Evolutionary conservation across 805 yeast genomes (phyloP), one percentile per base, ranked within the genome.

Genomic region (Pichia californica): DNA sequence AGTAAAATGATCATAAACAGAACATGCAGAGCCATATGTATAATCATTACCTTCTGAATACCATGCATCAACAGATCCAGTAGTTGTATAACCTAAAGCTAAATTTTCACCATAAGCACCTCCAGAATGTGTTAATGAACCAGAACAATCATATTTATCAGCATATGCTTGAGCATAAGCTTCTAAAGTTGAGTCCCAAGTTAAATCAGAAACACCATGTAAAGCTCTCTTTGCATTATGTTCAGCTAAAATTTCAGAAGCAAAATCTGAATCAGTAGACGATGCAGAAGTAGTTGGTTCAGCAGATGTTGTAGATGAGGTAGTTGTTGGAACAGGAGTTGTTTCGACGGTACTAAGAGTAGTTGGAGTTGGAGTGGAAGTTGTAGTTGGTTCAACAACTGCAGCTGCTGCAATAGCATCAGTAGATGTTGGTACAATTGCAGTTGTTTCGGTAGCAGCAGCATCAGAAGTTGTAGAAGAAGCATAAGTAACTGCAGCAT

Each of bases 61-160:
- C 93, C 93, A 84, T 33, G 83, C 79, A 47, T 80, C 81, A 31
- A 82, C 83, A 25, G 69, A 56, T 26, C 76, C 79, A 11, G 70
- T 60, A 52, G 72, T 72, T 54, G 71, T 51, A 62, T 71, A 81
- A 48, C 88, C 91, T 32, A 78, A 73, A 15, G 88, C 89, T 51
- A 84, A 69, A 66, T 84, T 84, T 60, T 84, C 91, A 66, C 93
- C 93, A 59, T 80, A 81, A 18, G 70, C 69, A 30, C 84, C 81
- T 30, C 71, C 68, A 18, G 88, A 79, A 63, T 84, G 91, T 15
- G 70, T 61, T 52, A 83, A 67, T 42, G 67, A 62, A 50, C 83
- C 87, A 7, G 80, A 74, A 57, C 85, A 80, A 38, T 70, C 71
- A 54, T 74, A 73, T 26, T 61, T 43, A 36, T 68, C 69, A 26